Percentiles rank a stretch among this genome's conserved stretches.
These are phyloP conservation scores for Colletotrichum tabaci DNA, from an alignment of 2,329 filamentous ascomycete genomes.

Conservation along the genomic window DNA sequence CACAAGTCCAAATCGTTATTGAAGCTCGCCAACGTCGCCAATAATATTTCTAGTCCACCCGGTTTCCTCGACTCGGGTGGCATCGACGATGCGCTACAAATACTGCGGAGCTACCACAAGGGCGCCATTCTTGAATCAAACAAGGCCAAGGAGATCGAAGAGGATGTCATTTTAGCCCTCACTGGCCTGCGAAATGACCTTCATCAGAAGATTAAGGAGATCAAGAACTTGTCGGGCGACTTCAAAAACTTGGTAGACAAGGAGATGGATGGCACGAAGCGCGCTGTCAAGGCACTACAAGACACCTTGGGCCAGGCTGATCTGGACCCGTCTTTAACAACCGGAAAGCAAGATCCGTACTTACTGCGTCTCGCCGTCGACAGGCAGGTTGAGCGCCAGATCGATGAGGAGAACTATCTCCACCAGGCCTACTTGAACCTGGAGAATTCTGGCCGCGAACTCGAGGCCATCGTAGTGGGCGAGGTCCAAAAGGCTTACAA, in stretches of 20 bases:
- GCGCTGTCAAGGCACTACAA: slow-evolving; percentile 84
- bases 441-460: slow-evolving; percentile 92
- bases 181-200: slow-evolving; percentile 90
- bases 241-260: slow-evolving; percentile 98
- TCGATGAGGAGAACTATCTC: slow-evolving; percentile 97
- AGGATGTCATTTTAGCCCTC: slow-evolving; percentile 90
- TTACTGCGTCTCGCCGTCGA: slow-evolving; percentile 89
- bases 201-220: slow-evolving; percentile 98
- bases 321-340: slow-evolving; percentile 79
- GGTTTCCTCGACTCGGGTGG: slow-evolving; percentile 86
- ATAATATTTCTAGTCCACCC: slow-evolving; percentile 82
- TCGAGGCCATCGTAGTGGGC: slow-evolving; percentile 95
- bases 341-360: slow-evolving; percentile 93
- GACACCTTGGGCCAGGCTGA: slow-evolving; percentile 86
- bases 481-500: slow-evolving; percentile 99
- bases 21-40: slow-evolving; percentile 87
- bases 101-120: slow-evolving; percentile 87
- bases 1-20: slow-evolving; percentile 84
- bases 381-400: slow-evolving; percentile 89
- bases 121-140: slow-evolving; percentile 84
- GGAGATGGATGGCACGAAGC: slow-evolving; percentile 89
- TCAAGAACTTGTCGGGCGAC: slow-evolving; percentile 91
- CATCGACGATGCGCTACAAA: slow-evolving; percentile 87
- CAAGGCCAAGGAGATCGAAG: slow-evolving; percentile 92
- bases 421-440: slow-evolving; percentile 95